Base-by-base conservation (phyloP, 2,329 filamentous ascomycete species). In the Colletotrichum filicis region DNA sequence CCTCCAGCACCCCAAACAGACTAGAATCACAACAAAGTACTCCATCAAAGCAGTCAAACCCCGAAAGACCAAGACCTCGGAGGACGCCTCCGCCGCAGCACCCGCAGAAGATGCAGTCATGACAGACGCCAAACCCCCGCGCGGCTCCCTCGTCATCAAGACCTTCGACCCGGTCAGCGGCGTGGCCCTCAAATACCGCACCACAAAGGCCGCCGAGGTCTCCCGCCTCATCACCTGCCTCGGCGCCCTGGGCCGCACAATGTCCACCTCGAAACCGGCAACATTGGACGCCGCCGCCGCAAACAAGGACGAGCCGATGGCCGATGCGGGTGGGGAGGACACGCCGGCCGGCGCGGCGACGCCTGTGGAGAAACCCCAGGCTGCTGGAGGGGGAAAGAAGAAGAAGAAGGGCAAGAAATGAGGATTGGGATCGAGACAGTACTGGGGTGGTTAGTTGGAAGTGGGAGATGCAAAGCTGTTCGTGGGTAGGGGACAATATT, bases 11-110 rank as follows among this genome's bases (percentile, higher is more conserved):
- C 12, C 24, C 22, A 26, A 24, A 32, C 79, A 98, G 95, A 95
- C 96, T 60, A 91, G 92, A 79, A 94, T 98, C 85, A 97, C 95
- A 77, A 98, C 95, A 75, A 95, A 94, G 87, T 99, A 98, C 90
- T 92, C 91, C 81, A 91, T 96, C 81, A 85, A 87, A 42, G 85
- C 87, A 53, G 80, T 83, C 52, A 81, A 80, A 42, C 77, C 78
- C 22, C 76, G 79, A 61, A 74, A 77, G 70, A 77, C 76, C 32
- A 75, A 75, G 71, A 68, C 73, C 56, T 35, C 32, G 32, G 76
- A 74, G 30, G 77, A 76, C 75, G 76, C 77, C 78, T 74, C 76
- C 74, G 75, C 80, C 74, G 70, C 78, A 16, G 70, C 77, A 16
- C 37, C 37, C 63, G 73, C 76, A 73, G 71, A 80, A 62, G 75